Base-by-base conservation (phyloP, 257 asterid genomes). In the Scutellaria galericulata region DNA sequence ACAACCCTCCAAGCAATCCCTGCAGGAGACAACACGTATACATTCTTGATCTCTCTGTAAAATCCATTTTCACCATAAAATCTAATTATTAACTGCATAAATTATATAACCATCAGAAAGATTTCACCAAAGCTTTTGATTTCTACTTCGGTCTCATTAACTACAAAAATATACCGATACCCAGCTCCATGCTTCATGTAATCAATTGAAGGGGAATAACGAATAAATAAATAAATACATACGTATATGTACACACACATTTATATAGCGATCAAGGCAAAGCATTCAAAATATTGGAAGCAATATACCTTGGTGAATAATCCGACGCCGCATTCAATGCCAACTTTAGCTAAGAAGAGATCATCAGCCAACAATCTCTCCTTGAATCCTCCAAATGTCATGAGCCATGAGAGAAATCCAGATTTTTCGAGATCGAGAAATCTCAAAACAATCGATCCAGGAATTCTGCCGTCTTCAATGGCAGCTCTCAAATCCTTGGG, bases 291-390 rank as follows among this genome's bases (percentile, higher is more conserved):
- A 54, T 8, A 0, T 18, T 53, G 11, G 0, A 18, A 53, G 22
- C 5, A 11, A 18, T 31, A 53, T 65, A 94, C 99, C 98, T 94
- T 94, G 13, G 99, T 94, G 82, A 94, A 89, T 47, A 94, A 52
- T 7, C 99, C 99, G 55, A 94, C 98, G 63, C 99, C 97, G 68
- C 99, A 94, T 68, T 91, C 98, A 77, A 94, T 89, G 55, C 80
- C 89, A 60, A 94, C 80, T 81, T 94, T 94, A 15, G 97, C 90
- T 77, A 94, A 77, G 81, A 94, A 94, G 48, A 94, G 91, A 86
- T 94, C 99, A 77, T 94, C 99, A 35, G 99, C 99, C 86, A 94
- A 72, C 73, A 94, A 83, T 80, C 99, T 77, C 79, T 94, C 99
- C 89, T 87, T 94, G 75, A 91, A 94, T 37, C 99, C 98, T n/a